Base-by-base conservation (phyloP, 1,284 basidiomycete genomes). In the Ceratobasidium sp. region DNA sequence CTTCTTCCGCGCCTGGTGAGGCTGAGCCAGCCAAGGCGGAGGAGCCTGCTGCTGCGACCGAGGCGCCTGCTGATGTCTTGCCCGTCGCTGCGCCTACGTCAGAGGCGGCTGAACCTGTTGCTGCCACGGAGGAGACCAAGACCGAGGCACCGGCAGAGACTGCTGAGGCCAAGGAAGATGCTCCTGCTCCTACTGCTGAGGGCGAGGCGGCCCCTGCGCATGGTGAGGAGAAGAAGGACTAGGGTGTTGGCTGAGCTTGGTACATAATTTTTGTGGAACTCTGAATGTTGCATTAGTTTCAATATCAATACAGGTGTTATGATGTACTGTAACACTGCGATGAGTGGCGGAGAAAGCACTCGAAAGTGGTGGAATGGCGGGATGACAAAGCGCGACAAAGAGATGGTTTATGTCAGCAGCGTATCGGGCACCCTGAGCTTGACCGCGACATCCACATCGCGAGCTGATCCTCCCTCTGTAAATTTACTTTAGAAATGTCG, bases 21-120 rank as follows among this genome's bases (percentile, higher is more conserved):
- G 18, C 3, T 18, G 55, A 58, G 55, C 43, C 49, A 41, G 26
- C 71, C 26, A 69, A 71, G 46, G 47, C 28, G 38, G 67, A 43
- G 28, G 67, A 73, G 35, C 4, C 41, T 21, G 70, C 75, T 23
- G 57, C 62, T 64, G 78, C 77, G 73, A 79, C 73, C 49, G 80
- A 78, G 73, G 77, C 75, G 63, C 46, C 73, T 21, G 52, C 50
- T 26, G 61, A 50, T n/a, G 55, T 47, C 69, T 21, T 69, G 18
- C 54, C 54, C 13, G 32, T 23, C 38, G 57, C 78, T 63, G 73
- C 74, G 71, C 74, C 74, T 28, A 73, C 76, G 70, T 76, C 77
- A 28, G 76, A 78, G 44, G 77, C 76, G 69, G 62, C 79, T 28
- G 70, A 72, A 44, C 46, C 69, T 26, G 74, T 74, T 30, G 57